A percentile compares a stretch with the other conserved stretches of the same genome.
Evolutionary conservation across 352 stramenopile genomes (phyloP).

Genomic region (Pythium dissimile): DNA sequence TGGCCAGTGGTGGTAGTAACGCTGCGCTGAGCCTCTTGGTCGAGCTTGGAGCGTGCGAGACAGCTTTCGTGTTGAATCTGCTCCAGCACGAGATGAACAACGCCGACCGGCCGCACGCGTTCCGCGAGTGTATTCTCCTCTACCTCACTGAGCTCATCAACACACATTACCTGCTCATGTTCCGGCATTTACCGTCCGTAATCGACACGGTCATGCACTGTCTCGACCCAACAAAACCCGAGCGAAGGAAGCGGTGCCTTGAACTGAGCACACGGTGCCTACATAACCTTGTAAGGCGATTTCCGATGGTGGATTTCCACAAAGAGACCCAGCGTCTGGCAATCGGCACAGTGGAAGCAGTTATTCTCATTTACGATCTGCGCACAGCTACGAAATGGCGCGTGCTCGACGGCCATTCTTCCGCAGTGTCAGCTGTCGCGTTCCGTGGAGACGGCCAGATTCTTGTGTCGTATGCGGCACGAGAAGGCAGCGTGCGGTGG

Average conservation of each 20-base stretch:
- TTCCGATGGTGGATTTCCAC: slow-evolving; percentile 88
- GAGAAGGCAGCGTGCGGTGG: slow-evolving; percentile 75
- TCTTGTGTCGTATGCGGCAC: slow-evolving; percentile 77
- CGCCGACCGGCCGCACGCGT: slow-evolving; percentile 56
- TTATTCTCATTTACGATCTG: slow-evolving; percentile 88
- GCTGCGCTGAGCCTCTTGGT: slow-evolving; percentile 74
- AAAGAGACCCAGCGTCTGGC: slow-evolving; percentile 83
- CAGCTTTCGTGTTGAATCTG: slow-evolving; percentile 67
- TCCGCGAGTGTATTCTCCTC: slow-evolving; percentile 70
- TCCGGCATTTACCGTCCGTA: slow-evolving; percentile 72
- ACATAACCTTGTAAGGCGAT: slow-evolving; percentile 76
- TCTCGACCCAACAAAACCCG: slow-evolving; percentile 81
- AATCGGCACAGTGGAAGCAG: slow-evolving; percentile 82
- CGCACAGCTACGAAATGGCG: slow-evolving; percentile 87
- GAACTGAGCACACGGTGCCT: slow-evolving; percentile 76
- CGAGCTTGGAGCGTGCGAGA: slow-evolving; percentile 73
- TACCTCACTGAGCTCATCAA: slow-evolving; percentile 83
- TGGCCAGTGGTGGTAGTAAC: slow-evolving; percentile 59
- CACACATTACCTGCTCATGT: slow-evolving; percentile 82
- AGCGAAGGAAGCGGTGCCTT: slow-evolving; percentile 73
- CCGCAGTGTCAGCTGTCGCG: slow-evolving; percentile 60
- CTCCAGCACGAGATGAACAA: slow-evolving; percentile 85
- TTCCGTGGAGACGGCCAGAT: slow-evolving; percentile 78
- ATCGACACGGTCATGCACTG: slow-evolving; percentile 86
- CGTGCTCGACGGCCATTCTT: slow-evolving; percentile 77